Base-by-base conservation (phyloP, 768 basidiomycete genomes). In the Leucocoprinus birnbaumii region DNA sequence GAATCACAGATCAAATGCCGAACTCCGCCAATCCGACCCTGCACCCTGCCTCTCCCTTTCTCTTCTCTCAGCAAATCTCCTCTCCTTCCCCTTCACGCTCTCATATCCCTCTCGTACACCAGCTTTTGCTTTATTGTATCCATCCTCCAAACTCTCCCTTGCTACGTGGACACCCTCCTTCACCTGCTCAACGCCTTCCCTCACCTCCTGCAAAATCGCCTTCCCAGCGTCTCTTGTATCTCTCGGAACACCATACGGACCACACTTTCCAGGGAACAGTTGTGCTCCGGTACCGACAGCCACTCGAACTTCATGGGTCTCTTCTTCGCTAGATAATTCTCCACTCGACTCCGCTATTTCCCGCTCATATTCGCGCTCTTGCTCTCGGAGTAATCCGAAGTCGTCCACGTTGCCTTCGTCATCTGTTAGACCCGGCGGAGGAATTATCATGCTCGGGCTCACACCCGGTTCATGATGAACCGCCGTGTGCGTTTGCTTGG, bases 281-380 rank as follows among this genome's bases (percentile, higher is more conserved):
- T 74, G 72, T 1, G 71, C 57, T 13, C 70, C 71, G 22, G 57
- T 65, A 3, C 74, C 73, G 40, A 73, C 57, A n/a, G 72, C 71
- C 24, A 76, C 35, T 3, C 70, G 61, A 2, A 68, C 68, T 48
- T 70, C 67, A 6, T 61, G 58, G n/a, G 51, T 58, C 19, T 56
- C 50, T n/a, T 37, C 47, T 14, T 58, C 52, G 6, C 22, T 24
- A 5, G 38, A 38, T 13, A 14, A 35, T 14, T 42, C 41, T 42
- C 6, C 5, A 19, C 16, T 41, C 16, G 13, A 37, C 35, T 16
- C 40, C 4, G 18, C 18, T 16, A 14, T 19, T 14, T 41, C 40
- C 14, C 40, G 16, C 11, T 21, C 57, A 21, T 50, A 43, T 31
- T 46, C 14, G 63, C 31, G 31, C 31, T 31, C 31, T 31, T 31